phyloP scores from a whole-genome alignment of 164 flowering plant genomes.

The Tetracentron sinense region DNA sequence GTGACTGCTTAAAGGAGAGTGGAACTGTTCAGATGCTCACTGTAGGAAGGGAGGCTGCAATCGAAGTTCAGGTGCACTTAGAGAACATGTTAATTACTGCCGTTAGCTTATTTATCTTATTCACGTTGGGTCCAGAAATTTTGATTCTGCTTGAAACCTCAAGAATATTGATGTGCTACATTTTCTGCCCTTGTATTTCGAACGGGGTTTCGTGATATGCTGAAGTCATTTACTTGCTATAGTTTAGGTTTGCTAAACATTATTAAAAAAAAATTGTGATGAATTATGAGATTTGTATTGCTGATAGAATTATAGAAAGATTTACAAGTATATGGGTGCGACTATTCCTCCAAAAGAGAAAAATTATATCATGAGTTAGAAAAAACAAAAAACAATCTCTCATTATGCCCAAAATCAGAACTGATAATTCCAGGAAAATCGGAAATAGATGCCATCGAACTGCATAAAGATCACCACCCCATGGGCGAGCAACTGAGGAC shows the following conservation, averaged over 20 bases:
- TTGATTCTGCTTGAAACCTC: neutral
- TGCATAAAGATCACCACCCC: too few relatives aligned
- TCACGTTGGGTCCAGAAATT: neutral
- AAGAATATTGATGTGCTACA: neutral
- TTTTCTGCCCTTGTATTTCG: neutral
- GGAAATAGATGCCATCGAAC: too few relatives aligned
- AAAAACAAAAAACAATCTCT: too few relatives aligned
- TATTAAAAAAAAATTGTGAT: too few relatives aligned
- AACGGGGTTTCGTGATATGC: neutral
- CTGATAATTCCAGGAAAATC: too few relatives aligned
- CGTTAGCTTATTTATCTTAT: neutral
- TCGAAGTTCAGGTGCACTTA: conserved; percentile 83
- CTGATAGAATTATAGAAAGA: too few relatives aligned
- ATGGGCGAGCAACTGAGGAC: too few relatives aligned
- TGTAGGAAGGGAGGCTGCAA: conserved; percentile 85
- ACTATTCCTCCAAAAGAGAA: too few relatives aligned
- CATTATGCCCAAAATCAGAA: too few relatives aligned
- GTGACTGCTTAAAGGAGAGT: conserved; percentile 78
- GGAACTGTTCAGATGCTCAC: conserved; percentile 95
- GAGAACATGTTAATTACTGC: neutral
- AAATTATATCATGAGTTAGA: too few relatives aligned
- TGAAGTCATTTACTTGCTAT: neutral
- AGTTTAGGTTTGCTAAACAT: neutral
- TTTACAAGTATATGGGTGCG: too few relatives aligned
- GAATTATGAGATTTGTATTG: too few relatives aligned